Percentiles rank a stretch among this genome's conserved stretches.
phyloP scores from a whole-genome alignment of 306 rosid species.

The Cajanus cajan region DNA sequence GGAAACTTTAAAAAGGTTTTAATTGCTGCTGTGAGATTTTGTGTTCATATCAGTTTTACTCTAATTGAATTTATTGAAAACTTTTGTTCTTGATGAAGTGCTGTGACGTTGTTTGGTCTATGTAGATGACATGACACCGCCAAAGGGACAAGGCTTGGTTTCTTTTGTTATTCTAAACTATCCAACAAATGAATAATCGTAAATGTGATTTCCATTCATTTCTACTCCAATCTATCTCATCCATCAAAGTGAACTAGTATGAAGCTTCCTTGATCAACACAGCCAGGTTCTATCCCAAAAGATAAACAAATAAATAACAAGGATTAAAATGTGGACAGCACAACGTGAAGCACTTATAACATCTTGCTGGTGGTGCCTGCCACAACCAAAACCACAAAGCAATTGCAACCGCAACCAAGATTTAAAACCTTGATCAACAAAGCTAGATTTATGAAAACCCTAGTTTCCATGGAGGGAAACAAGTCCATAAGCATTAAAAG shows the following conservation, averaged over 20 bases:
- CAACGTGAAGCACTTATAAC: background rate
- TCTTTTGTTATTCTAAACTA: background rate
- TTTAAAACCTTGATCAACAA: background rate
- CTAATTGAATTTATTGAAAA: background rate
- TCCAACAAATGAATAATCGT: constrained; percentile 10
- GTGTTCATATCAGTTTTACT: background rate
- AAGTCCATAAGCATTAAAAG: constrained; percentile 19
- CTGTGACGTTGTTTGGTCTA: background rate
- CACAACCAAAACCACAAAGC: background rate
- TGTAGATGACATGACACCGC: background rate
- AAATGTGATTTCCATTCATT: constrained; percentile 21
- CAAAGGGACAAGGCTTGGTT: background rate
- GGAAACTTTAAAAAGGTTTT: background rate
- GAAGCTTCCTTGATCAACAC: background rate
- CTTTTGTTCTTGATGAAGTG: background rate
- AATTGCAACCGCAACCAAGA: background rate
- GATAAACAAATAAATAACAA: background rate
- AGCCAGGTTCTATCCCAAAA: constrained; percentile 6
- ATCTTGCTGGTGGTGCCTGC: background rate
- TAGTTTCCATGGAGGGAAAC: background rate
- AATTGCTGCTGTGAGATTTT: too few species aligned
- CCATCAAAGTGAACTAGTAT: constrained; percentile 21
- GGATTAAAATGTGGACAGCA: background rate
- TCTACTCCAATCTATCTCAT: background rate
- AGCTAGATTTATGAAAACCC: background rate